Conservation (phyloP, 164 flowering plant species). For the Annona cherimola region DNA sequence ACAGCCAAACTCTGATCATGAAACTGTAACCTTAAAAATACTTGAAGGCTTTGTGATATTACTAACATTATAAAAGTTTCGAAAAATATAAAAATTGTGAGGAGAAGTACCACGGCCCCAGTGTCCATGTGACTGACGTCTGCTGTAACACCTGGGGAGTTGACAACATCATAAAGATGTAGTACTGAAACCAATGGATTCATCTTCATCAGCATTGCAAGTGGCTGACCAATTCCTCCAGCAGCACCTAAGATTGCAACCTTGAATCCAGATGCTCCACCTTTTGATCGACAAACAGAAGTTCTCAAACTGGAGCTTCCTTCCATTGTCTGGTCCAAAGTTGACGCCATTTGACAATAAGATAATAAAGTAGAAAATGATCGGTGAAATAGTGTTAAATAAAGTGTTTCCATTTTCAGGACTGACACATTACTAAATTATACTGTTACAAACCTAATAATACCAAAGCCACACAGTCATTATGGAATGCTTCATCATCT, state of each 20-base stretch:
- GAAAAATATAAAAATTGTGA: not conserved
- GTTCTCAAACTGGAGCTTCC: conserved; percentile 37
- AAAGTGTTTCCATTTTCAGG: not conserved
- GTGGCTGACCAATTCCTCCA: conserved; percentile 96
- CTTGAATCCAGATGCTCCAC: conserved; percentile 86
- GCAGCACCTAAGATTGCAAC: conserved; percentile 95
- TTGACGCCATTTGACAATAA: not conserved
- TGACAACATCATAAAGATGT: conserved; percentile 93
- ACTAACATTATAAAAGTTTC: not conserved
- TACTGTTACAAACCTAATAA: not conserved
- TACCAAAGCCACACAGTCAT: not conserved
- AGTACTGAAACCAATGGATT: conserved; percentile 89
- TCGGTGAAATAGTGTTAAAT: not conserved
- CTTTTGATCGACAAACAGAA: conserved; percentile 78
- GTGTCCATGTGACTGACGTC: conserved; percentile 99
- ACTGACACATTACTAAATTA: not conserved
- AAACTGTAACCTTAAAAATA: no score
- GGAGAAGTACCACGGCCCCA: conserved; percentile 71
- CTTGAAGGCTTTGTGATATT: no score
- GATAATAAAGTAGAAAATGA: not conserved
- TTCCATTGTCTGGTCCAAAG: conserved; percentile 36
- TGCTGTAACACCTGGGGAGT: conserved; percentile 88
- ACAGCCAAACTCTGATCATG: no score
- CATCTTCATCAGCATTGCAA: conserved; percentile 94
- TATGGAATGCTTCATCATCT: not conserved